Percentiles rank a stretch among this genome's conserved stretches.
Evolutionary conservation across 371 early-diverging fungal species (phyloP).

Genomic region (Polyrhizophydium stewartii): DNA sequence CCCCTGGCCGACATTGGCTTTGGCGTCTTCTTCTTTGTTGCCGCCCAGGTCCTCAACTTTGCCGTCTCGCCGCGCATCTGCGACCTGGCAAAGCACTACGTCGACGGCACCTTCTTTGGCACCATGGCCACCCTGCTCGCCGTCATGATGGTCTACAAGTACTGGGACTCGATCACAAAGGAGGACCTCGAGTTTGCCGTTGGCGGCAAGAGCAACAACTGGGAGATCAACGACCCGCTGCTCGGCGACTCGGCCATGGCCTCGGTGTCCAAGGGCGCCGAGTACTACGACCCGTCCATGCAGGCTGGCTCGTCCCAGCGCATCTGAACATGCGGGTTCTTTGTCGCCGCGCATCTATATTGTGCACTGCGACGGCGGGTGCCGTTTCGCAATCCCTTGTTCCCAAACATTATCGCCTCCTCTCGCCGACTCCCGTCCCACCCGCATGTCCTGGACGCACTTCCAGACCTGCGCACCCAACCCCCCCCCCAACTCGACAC

Average conservation of each 20-base stretch:
- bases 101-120: slow-evolving; percentile 96
- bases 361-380: too few relatives aligned
- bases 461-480: too few relatives aligned
- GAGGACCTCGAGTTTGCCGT: slow-evolving; percentile 97
- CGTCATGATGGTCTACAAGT: slow-evolving; percentile 99
- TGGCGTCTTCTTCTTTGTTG: slow-evolving; percentile 77
- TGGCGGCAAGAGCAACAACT: slow-evolving; percentile 79
- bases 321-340: too few relatives aligned
- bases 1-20: slow-evolving; percentile 90
- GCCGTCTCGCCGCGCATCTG: slow-evolving; percentile 78
- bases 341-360: too few relatives aligned
- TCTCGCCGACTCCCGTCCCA: too few relatives aligned
- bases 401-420: too few relatives aligned
- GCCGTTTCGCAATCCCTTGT: too few relatives aligned
- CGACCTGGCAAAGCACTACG: slow-evolving; percentile 84
- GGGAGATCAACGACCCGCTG: slow-evolving; percentile 88
- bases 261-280: slow-evolving; percentile 4
- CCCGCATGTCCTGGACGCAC: too few relatives aligned
- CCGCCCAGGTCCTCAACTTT: slow-evolving; percentile 79
- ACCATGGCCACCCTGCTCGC: slow-evolving; percentile 84
- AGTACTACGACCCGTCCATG: too few relatives aligned
- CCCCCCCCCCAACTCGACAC: too few relatives aligned
- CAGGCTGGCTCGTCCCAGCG: too few relatives aligned
- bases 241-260: slow-evolving; percentile 54
- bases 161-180: slow-evolving; percentile 98